These are phyloP conservation scores for Liquidambar formosana DNA, from an alignment of 164 flowering plant genomes.

Conservation along the genomic window DNA sequence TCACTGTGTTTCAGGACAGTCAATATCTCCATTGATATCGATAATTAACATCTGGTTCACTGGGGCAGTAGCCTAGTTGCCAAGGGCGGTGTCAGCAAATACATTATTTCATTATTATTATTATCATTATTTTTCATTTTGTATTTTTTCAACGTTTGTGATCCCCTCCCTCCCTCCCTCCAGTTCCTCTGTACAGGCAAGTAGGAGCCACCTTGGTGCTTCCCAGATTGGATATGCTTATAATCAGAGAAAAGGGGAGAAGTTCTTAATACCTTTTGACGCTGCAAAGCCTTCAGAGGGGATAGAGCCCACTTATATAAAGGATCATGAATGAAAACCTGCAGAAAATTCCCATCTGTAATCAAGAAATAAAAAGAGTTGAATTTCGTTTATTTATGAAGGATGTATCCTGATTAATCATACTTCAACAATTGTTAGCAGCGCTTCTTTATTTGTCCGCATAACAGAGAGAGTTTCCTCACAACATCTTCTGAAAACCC, in stretches of 20 bases:
- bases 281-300: conserved; percentile 92
- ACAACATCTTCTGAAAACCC: conserved; percentile 94
- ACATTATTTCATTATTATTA: too few relatives aligned
- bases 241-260: neutral
- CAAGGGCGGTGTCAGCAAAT: too few relatives aligned
- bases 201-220: neutral
- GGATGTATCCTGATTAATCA: conserved; percentile 4
- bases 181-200: neutral
- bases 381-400: neutral
- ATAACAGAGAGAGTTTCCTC: conserved; percentile 94
- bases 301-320: conserved; percentile 98
- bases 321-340: conserved; percentile 99
- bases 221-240: neutral
- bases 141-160: neutral
- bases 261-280: conserved; percentile 73
- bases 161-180: neutral
- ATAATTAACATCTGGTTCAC: too few relatives aligned
- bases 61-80: too few relatives aligned
- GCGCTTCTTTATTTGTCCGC: conserved; percentile 96
- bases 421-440: conserved; percentile 94
- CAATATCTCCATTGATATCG: too few relatives aligned
- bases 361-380: conserved; percentile 9
- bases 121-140: neutral
- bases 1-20: too few relatives aligned
- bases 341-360: conserved; percentile 21